Evolutionary conservation across 2,329 filamentous ascomycete genomes (phyloP).

Genomic region (Talaromyces rugulosus): DNA sequence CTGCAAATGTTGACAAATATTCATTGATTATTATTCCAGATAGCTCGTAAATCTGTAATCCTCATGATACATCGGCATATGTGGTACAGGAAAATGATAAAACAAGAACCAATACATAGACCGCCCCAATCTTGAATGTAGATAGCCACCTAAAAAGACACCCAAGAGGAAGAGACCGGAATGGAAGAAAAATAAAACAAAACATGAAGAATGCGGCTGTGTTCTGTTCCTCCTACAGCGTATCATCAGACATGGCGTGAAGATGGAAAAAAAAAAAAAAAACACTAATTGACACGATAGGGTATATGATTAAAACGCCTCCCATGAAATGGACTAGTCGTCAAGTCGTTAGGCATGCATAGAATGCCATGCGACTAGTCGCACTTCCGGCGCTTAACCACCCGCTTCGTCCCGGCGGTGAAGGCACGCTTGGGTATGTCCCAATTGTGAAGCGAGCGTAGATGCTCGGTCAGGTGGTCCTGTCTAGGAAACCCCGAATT

Average conservation of each 20-base stretch:
- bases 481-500: constrained; percentile 51
- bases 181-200: not conserved
- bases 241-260: not conserved
- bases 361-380: not conserved
- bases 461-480: constrained; percentile 57
- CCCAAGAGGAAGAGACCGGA: not conserved
- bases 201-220: not conserved
- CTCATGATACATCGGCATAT: not conserved
- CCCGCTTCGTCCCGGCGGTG: not conserved
- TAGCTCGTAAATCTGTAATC: not conserved
- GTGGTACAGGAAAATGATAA: not conserved
- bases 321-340: not conserved
- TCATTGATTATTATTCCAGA: not conserved
- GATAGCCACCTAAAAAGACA: not conserved
- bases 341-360: not conserved
- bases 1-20: not conserved
- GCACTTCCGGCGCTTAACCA: not conserved
- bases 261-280: not conserved
- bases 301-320: not conserved
- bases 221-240: not conserved
- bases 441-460: constrained; percentile 52
- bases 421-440: constrained; percentile 37
- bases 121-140: too few species aligned
- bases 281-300: not conserved
- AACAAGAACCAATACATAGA: not conserved